phyloP scores from a whole-genome alignment of 768 basidiomycete species.

The Leccinum uliginosum region DNA sequence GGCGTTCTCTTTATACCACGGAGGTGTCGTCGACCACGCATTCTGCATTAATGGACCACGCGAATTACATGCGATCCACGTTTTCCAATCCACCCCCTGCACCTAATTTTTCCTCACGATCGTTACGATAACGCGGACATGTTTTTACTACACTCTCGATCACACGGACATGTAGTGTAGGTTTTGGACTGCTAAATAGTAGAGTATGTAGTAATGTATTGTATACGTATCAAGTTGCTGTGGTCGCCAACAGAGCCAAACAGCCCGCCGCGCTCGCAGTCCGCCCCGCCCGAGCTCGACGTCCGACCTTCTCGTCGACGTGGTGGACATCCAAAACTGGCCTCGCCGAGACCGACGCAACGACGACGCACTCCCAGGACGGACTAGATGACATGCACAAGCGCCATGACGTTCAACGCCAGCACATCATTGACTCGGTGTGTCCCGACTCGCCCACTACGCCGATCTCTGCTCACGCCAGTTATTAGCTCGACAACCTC shows the following conservation, averaged over 20 bases:
- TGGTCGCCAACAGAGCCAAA: constrained; percentile 28
- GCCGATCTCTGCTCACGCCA: constrained; percentile 11
- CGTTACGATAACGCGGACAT: constrained; percentile 8
- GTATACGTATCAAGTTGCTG: not conserved
- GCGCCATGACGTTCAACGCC: constrained; percentile 62
- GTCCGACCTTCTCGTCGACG: constrained; percentile 3
- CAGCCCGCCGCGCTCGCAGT: constrained; percentile 3
- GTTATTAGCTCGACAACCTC: constrained; percentile 57
- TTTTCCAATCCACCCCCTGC: constrained; percentile 13
- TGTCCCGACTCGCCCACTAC: constrained; percentile 4
- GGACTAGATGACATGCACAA: constrained; percentile 50
- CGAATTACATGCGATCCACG: constrained; percentile 17
- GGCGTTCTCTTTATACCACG: constrained; percentile 11
- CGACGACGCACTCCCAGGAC: constrained; percentile 15
- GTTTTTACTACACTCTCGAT: not conserved
- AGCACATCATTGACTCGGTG: constrained; percentile 67
- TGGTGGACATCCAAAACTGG: not conserved
- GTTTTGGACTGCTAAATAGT: not conserved
- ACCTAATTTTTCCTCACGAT: constrained; percentile 3
- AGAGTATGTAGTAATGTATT: not conserved
- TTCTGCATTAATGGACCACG: constrained; percentile 29
- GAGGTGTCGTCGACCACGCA: constrained; percentile 28
- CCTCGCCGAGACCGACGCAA: constrained; percentile 5
- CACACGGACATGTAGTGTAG: not conserved
- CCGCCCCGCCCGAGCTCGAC: not conserved